Evolutionary conservation across 2,329 filamentous ascomycete species (phyloP), one percentile per base, ranked within the genome.

Genomic region (Alternaria consortialis): DNA sequence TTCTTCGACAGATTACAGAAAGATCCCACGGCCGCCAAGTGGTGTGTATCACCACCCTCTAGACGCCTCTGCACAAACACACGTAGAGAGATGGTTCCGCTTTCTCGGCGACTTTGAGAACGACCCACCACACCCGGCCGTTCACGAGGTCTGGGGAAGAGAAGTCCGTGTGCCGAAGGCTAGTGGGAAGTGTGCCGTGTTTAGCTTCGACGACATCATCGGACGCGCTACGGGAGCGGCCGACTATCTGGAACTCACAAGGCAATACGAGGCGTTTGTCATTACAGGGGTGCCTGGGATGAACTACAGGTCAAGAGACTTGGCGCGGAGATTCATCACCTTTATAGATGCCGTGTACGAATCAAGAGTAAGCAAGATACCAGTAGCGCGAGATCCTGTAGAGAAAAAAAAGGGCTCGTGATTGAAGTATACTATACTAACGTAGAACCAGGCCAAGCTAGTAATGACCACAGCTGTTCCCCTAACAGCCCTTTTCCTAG

Each of bases 261-360:
- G 92, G 58, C 90, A 90, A 68, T 99, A 98, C 79, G 91, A 97
- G 63, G 90, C 94, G 2, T 98, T 99, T 74, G 88, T 99, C 66
- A 87, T 99, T 9, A 97, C 93, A 0, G 91, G 94, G 53, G 89
- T 98, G 1, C 95, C 95, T 0, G 92, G 90, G 6, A 98, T 99
- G 95, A 95, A 90, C 40, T 87, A 93, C 67, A 88, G 88, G 56
- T 88, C 93, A 74, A 88, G 95, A 20, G 95, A 99, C 80, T 85
- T 97, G 39, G 95, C 95, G 0, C 84, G 95, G 12, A 86, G 95
- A 5, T 97, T 99, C 79, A 99, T 99, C 77, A 99, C 94, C 0
- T 97, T 99, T 71, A 92, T 99, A 67, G 95, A 99, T 77, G 94
- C 95, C 6, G 90, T 97, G 5, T 99, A 99, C 75, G 95, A 99